Conservation (phyloP, 2,329 filamentous ascomycete genomes). For the Fusarium verrucosum region DNA sequence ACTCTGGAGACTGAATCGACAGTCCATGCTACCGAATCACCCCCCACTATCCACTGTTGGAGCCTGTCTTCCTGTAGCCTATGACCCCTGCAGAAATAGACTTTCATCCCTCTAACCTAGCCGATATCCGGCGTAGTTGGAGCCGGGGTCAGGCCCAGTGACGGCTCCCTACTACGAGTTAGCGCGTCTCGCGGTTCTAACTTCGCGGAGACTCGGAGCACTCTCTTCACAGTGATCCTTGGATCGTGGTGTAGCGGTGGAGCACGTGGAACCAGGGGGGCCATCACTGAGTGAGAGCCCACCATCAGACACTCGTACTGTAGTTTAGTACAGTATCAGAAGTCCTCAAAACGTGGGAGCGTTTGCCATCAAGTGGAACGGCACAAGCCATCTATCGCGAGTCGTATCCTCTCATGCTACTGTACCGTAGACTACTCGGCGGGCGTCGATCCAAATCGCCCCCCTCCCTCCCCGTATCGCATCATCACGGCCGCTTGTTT, state of each 20-base stretch:
- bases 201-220: conserved; percentile 14
- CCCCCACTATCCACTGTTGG: conserved; percentile 2
- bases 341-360: conserved; percentile 32
- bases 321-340: conserved; percentile 19
- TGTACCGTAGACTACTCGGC: background rate
- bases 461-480: conserved; percentile 26
- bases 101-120: conserved; percentile 39
- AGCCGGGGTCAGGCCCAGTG: conserved; percentile 11
- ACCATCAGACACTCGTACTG: conserved; percentile 23
- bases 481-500: conserved; percentile 18
- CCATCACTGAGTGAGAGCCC: conserved; percentile 4
- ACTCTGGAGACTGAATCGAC: conserved; percentile 26
- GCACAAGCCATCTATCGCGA: conserved; percentile 18
- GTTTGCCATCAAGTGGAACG: conserved; percentile 23
- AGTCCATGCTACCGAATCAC: conserved; percentile 8
- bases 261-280: conserved; percentile 36
- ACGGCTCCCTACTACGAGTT: conserved; percentile 19
- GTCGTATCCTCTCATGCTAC: conserved; percentile 12
- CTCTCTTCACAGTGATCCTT: conserved; percentile 10
- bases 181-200: conserved; percentile 18
- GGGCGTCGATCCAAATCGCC: conserved; percentile 23
- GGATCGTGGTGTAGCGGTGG: conserved; percentile 19
- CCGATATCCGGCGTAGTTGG: conserved; percentile 39
- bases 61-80: conserved; percentile 6
- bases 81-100: conserved; percentile 36